These are phyloP conservation scores for Ascochyta lentis DNA, from an alignment of 2,329 filamentous ascomycete species.

Conservation along the genomic window DNA sequence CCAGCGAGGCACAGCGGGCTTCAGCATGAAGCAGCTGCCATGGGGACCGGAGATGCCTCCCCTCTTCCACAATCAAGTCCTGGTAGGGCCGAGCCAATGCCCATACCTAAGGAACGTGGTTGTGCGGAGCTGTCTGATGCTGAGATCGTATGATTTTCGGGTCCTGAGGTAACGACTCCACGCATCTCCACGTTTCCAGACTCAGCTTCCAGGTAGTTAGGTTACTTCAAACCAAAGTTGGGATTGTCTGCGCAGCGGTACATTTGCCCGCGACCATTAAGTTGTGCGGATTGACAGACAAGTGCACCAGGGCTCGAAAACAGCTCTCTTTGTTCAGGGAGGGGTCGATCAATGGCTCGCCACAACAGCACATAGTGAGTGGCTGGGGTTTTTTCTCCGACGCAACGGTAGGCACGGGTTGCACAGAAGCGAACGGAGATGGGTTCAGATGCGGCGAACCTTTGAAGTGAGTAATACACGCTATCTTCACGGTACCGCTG, in stretches of 20 bases:
- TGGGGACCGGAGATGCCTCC: neutral
- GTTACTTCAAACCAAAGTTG: neutral
- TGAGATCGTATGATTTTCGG: neutral
- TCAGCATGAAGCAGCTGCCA: neutral
- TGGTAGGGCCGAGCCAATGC: neutral
- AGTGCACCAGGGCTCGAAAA: conserved; percentile 5
- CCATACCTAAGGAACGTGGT: neutral
- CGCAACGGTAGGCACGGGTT: neutral
- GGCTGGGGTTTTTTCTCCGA: neutral
- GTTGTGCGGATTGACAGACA: neutral
- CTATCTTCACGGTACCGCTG: too few species aligned
- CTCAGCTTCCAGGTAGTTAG: neutral
- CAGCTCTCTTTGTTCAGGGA: conserved; percentile 2
- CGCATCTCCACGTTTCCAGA: neutral
- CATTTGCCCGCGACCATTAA: neutral
- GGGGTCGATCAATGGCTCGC: neutral
- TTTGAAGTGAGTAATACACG: too few species aligned
- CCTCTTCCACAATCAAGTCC: neutral
- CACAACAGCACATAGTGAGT: neutral
- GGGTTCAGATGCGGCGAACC: too few species aligned
- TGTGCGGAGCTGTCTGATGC: neutral
- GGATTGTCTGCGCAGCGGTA: neutral
- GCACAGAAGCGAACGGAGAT: too few species aligned
- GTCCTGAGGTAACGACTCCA: neutral
- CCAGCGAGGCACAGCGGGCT: neutral